Evolutionary conservation across 2,329 filamentous ascomycete genomes (phyloP).

Genomic region (Penicillium sp.): DNA sequence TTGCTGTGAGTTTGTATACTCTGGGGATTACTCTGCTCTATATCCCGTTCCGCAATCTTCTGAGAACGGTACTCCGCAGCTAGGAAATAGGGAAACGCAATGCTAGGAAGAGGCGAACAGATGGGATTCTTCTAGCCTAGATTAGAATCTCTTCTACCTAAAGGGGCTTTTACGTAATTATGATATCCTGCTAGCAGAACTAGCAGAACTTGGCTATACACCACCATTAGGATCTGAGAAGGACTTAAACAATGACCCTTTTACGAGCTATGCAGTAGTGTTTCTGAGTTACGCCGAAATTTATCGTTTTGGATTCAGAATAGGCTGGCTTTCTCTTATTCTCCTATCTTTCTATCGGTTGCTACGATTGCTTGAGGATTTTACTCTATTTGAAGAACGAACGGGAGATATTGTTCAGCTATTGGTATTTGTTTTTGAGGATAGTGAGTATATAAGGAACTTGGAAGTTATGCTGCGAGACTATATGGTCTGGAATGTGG

Average conservation of each 20-base stretch:
- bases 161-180: background rate
- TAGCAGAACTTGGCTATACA: background rate
- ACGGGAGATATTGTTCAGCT: constrained; percentile 14
- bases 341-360: background rate
- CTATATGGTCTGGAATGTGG: constrained; percentile 18
- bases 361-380: background rate
- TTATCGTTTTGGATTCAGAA: background rate
- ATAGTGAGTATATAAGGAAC: constrained; percentile 12
- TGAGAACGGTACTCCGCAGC: background rate
- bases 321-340: background rate
- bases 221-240: background rate
- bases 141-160: background rate
- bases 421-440: constrained; percentile 16
- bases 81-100: background rate
- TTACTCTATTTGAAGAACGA: constrained; percentile 12
- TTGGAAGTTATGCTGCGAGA: constrained; percentile 13
- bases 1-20: background rate
- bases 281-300: background rate
- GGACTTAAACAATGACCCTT: background rate
- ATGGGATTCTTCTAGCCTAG: background rate
- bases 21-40: background rate
- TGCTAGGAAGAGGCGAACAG: background rate
- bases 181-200: background rate
- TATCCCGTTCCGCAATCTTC: too few relatives aligned
- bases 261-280: background rate